Evolutionary conservation across 2,329 filamentous ascomycete species (phyloP).

Genomic region (Colletotrichum sansevieriae): DNA sequence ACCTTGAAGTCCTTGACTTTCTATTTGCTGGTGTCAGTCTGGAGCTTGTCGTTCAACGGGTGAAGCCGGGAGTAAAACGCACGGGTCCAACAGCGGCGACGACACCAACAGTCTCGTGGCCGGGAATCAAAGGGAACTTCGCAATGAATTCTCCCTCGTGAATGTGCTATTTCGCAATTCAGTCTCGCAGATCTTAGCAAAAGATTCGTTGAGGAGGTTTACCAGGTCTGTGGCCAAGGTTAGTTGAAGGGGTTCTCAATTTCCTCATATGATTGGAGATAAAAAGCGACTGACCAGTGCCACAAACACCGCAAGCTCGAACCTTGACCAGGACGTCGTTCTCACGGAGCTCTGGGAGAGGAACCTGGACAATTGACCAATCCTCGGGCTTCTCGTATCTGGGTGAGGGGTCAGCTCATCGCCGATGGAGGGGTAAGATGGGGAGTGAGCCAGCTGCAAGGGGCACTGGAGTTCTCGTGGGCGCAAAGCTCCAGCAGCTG

Average conservation of each 20-base stretch:
- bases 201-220: conserved; percentile 34
- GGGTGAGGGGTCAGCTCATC: conserved; percentile 43
- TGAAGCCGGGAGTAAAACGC: not conserved
- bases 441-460: conserved; percentile 26
- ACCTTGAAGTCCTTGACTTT: conserved; percentile 71
- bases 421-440: conserved; percentile 37
- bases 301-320: conserved; percentile 75
- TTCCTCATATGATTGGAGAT: not conserved
- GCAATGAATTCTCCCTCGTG: conserved; percentile 77
- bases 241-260: conserved; percentile 10
- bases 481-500: not conserved
- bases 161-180: conserved; percentile 60
- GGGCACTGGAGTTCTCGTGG: not conserved
- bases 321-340: conserved; percentile 75
- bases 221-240: conserved; percentile 53
- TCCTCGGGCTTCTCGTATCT: conserved; percentile 73
- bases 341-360: conserved; percentile 70
- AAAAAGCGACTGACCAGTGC: conserved; percentile 59
- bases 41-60: not conserved
- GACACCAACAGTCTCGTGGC: conserved; percentile 77
- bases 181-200: conserved; percentile 6
- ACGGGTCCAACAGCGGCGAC: conserved; percentile 68
- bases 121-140: conserved; percentile 75
- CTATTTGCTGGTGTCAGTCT: conserved; percentile 43
- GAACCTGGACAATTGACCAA: conserved; percentile 71